Conservation (phyloP, 179 eudicot genomes). For the Pouteria campechiana region DNA sequence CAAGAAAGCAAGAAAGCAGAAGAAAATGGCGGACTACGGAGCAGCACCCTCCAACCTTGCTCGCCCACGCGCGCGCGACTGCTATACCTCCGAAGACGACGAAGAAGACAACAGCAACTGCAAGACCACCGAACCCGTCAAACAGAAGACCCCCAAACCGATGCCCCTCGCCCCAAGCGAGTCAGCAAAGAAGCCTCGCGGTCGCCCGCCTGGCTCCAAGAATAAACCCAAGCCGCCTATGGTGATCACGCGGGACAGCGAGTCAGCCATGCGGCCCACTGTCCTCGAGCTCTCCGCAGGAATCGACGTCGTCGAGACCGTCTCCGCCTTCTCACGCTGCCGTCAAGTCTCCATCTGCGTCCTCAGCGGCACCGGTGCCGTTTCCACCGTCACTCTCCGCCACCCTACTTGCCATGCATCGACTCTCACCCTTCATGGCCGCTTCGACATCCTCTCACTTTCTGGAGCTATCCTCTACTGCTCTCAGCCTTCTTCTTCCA, state of each 20-base stretch:
- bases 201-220: conserved; percentile 79
- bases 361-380: conserved; percentile 55
- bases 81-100: no score
- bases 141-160: no score
- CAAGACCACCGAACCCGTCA: no score
- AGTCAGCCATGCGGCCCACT: conserved; percentile 53
- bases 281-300: conserved; percentile 63
- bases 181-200: conserved; percentile 56
- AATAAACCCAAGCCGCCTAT: conserved; percentile 81
- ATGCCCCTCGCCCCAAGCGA: no score
- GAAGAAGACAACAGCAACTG: no score
- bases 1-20: no score
- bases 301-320: conserved; percentile 32
- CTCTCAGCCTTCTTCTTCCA: conserved; percentile 15
- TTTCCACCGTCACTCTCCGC: conserved; percentile 54
- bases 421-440: conserved; percentile 67
- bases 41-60: no score
- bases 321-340: conserved; percentile 29
- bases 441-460: conserved; percentile 60
- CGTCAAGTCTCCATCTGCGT: no score
- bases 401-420: conserved; percentile 55
- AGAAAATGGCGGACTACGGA: no score
- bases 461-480: conserved; percentile 46
- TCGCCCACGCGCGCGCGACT: no score
- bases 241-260: conserved; percentile 48